phyloP scores from a whole-genome alignment of 202 grass and related monocot species.

The Cymbopogon flexuosus region DNA sequence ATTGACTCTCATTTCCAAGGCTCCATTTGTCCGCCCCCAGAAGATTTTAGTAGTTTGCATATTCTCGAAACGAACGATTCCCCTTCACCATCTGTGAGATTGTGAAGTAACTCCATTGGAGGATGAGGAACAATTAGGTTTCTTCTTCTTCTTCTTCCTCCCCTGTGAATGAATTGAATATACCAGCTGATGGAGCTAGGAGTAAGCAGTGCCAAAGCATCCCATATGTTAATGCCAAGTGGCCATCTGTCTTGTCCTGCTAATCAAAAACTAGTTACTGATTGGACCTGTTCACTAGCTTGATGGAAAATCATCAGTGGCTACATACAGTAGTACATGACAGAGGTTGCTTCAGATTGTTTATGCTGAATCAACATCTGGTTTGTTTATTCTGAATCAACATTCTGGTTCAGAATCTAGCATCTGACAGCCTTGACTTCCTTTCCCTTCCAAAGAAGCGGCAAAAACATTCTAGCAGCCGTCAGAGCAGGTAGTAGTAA shows the following conservation, averaged over 20 bases:
- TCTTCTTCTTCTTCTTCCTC: background rate
- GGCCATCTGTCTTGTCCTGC: constrained; percentile 9
- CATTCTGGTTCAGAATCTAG: background rate
- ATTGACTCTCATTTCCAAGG: constrained; percentile 32
- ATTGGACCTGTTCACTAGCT: background rate
- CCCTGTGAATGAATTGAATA: background rate
- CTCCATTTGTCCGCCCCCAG: constrained; percentile 3
- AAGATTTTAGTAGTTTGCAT: background rate
- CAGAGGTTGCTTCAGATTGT: background rate
- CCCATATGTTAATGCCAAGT: background rate
- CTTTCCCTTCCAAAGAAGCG: background rate
- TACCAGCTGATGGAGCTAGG: background rate
- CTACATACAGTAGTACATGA: background rate
- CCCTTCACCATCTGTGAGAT: background rate
- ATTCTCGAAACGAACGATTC: background rate
- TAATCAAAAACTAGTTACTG: background rate
- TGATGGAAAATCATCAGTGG: background rate
- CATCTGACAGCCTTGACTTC: background rate
- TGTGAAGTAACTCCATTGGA: background rate
- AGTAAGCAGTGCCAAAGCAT: background rate
- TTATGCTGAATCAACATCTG: background rate
- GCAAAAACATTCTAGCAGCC: background rate
- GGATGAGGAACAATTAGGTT: constrained; percentile 24
- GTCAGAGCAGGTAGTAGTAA: background rate
- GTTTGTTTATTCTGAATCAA: background rate